phyloP scores from a whole-genome alignment of 257 asterid genomes.

The Lavandula angustifolia region DNA sequence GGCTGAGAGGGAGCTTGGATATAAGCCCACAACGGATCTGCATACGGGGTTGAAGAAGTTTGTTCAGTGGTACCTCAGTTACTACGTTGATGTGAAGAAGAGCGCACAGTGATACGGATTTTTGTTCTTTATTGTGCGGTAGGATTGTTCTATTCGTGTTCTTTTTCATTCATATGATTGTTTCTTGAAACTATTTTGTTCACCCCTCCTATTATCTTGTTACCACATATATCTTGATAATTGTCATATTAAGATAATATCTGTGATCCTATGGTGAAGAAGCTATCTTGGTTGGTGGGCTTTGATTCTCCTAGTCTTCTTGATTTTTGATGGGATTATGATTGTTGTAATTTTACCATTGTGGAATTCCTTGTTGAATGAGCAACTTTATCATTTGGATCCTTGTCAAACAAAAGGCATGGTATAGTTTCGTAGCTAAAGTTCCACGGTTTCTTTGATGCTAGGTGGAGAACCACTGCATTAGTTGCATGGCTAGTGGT shows the following conservation, averaged over 20 bases:
- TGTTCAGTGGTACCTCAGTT: slow-evolving; percentile 57
- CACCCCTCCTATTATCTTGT: slow-evolving; percentile 22
- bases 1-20: slow-evolving; percentile 58
- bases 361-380: slow-evolving; percentile 35
- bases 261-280: slow-evolving; percentile 36
- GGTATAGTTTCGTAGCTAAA: slow-evolving; percentile 30
- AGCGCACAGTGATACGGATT: slow-evolving; percentile 41
- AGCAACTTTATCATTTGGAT: slow-evolving; percentile 28
- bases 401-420: slow-evolving; percentile 43
- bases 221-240: slow-evolving; percentile 29
- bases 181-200: slow-evolving; percentile 32
- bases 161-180: slow-evolving; percentile 41
- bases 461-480: no score
- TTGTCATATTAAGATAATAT: slow-evolving; percentile 31
- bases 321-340: slow-evolving; percentile 39
- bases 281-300: slow-evolving; percentile 17
- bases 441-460: no score
- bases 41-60: slow-evolving; percentile 62
- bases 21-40: slow-evolving; percentile 58
- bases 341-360: slow-evolving; percentile 46
- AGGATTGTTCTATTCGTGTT: slow-evolving; percentile 39
- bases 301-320: slow-evolving; percentile 24
- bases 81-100: slow-evolving; percentile 59
- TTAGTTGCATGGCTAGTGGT: no score
- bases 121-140: slow-evolving; percentile 31